Evolutionary conservation across 2,329 filamentous ascomycete genomes (phyloP), one percentile per base, ranked within the genome.

Genomic region (Fusarium albidum): DNA sequence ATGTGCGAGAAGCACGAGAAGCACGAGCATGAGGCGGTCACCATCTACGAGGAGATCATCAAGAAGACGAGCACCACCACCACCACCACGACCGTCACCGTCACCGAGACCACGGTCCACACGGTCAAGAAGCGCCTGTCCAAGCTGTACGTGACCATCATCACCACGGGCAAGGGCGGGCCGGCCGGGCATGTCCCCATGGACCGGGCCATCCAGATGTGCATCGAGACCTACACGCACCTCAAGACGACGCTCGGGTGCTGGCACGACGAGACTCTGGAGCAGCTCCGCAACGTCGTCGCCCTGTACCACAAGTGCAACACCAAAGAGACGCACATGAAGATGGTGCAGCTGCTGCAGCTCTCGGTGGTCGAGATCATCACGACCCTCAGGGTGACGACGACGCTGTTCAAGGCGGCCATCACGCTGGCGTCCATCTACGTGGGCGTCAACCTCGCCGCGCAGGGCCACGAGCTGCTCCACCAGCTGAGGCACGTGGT

Each of bases 81-180:
- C 37, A 68, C 72, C 1, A 70, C 66, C 0, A 60, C 68, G 44
- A 72, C 67, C 0, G n/a, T n/a, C n/a, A 58, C 54, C 10, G 51
- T 63, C 7, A 66, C 52, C 0, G 57, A 66, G 60, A 72, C 68
- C 0, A 63, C 52, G 1, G 50, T 64, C 4, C 56, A 47, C 1
- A 78, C 73, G 0, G 74, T 82, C 59, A 82, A 80, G 67, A 80
- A 76, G 57, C 75, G 78, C 9, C 69, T 82, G 18, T 78, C 80
- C 3, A 77, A 74, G 63, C 61, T 82, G 14, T 82, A 82, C 45
- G 60, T 68, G 5, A 63, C 57, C 62, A 65, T 76, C 32, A 69
- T 76, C 38, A 74, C 74, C 9, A 73, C 72, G 6, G 72, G 73
- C n/a, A 66, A 64, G 55, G 70, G 69, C 29, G 69, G 69, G 0